Conservation (phyloP, 1,139 yeast genomes). For the Pichia norvegensis region DNA sequence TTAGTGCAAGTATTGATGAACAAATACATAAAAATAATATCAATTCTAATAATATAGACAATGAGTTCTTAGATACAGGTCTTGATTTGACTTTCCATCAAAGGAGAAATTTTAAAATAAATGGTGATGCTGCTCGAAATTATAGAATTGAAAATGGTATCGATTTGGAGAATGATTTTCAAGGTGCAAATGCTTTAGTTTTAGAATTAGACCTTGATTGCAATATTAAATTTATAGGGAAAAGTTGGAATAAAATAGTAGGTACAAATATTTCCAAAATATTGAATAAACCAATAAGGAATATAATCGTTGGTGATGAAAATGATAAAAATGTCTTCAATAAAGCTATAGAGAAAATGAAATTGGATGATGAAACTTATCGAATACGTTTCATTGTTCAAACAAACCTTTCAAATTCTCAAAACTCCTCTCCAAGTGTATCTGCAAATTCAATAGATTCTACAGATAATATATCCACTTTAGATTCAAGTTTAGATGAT, state of each 20-base stretch:
- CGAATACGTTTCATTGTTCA: conserved; percentile 65
- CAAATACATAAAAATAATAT: not conserved
- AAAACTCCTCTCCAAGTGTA: not conserved
- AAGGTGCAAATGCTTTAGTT: conserved; percentile 67
- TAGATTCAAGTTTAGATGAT: conserved; percentile 20
- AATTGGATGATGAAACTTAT: conserved; percentile 65
- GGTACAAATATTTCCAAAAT: conserved; percentile 58
- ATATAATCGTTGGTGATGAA: conserved; percentile 55
- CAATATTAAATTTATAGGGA: conserved; percentile 62
- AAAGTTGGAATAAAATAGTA: conserved; percentile 68
- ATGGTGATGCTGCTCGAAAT: not conserved
- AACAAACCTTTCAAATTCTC: conserved; percentile 27
- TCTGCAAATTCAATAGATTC: not conserved
- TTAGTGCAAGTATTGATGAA: conserved; percentile 1
- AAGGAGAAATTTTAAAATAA: not conserved
- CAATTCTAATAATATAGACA: not conserved
- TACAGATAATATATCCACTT: not conserved
- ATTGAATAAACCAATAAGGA: conserved; percentile 51
- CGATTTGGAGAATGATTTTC: conserved; percentile 1
- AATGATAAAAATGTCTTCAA: conserved; percentile 63
- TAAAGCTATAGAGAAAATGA: conserved; percentile 66
- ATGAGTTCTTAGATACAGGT: not conserved
- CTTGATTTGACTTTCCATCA: not conserved
- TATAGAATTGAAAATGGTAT: not conserved
- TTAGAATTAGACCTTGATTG: conserved; percentile 80